Evolutionary conservation across 331 rosid genomes (phyloP), one percentile per base, ranked within the genome.

Genomic region (Dryas integrifolia): DNA sequence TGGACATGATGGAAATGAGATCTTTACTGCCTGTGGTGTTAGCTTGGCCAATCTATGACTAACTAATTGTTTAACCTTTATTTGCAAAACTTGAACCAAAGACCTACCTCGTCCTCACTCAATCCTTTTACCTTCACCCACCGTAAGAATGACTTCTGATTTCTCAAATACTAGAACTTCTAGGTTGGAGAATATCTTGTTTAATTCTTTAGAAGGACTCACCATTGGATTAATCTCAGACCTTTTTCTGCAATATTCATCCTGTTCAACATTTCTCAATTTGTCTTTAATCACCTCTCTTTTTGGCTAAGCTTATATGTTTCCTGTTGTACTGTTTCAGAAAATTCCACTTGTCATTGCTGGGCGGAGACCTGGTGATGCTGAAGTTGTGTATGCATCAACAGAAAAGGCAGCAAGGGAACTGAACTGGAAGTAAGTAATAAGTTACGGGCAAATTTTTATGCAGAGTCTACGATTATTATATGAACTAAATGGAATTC

Each of bases 301-400:
- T 39, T 9, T 60, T 8, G 10, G 21, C 16, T 24, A 45, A 35
- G 24, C 65, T 62, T 16, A 50, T 61, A 15, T 30, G 35, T 65
- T 9, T 46, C 18, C 51, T 53, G 24, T 72, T 70, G 6, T 58
- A 61, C 67, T 75, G 43, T 75, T 73, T 61, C 84, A 95, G 99
- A 83, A 92, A 90, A 83, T 95, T 73, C 94, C 99, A 46, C 89
- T 90, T 38, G 86, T 90, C 74, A 87, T 69, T 63, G 82, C 99
- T 76, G 97, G 83, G 67, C 89, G 98, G 48, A 86, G 99, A 76
- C 86, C 97, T 26, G 99, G 99, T 49, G 99, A 95, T 58, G 96
- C 92, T 26, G 98, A 90, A 81, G 56, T 86, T 35, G 88, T 95
- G 61, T 95, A 92, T 65, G 98, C 99, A 75, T 92, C 99, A 11